Base-by-base conservation (phyloP, 441 rosid species). In the Aquilaria agallochum region DNA sequence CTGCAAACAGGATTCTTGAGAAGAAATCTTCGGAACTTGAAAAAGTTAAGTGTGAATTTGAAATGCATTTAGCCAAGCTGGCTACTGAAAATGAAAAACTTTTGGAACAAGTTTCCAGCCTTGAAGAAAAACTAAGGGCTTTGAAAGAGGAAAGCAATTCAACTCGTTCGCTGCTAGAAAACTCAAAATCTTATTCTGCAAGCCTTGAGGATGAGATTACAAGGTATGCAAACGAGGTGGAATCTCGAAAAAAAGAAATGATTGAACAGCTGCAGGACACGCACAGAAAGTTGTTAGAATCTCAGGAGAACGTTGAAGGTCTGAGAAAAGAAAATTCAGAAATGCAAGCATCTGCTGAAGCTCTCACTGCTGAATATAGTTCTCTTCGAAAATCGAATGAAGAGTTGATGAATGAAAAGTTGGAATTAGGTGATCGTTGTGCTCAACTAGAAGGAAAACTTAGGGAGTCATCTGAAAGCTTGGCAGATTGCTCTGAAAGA, bases 81-180 rank as follows among this genome's bases (percentile, higher is more conserved):
- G 65, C 71, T 62, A 62, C 70, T 53, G 84, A 78, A 74, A 86
- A 83, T 42, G 74, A 42, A 13, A 72, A 73, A 62, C 50, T 78
- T 50, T 73, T 68, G 13, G 56, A 32, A n/a, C 47, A 63, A 55
- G 50, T 73, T 40, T 75, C 82, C 9, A 70, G 53, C 36, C 46
- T 76, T 68, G 86, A 81, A 76, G 60, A 69, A 65, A 76, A 81
- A 62, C 44, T 78, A 52, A 69, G 64, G 69, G 60, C 42, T 55
- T 15, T 79, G 61, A 60, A 70, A 36, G 80, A 78, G 51, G 83
- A 78, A 45, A 75, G 50, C 31, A 70, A 72, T 57, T 63, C 76
- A 9, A 59, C 36, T 31, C 69, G 14, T 65, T 6, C 67, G 59
- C 76, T 80, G 68, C 55, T 76, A 9, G 69, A 75, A 58, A 64